Evolutionary conservation across 1,284 basidiomycete species (phyloP).

Genomic region (Pseudozyma tsukubaensis): DNA sequence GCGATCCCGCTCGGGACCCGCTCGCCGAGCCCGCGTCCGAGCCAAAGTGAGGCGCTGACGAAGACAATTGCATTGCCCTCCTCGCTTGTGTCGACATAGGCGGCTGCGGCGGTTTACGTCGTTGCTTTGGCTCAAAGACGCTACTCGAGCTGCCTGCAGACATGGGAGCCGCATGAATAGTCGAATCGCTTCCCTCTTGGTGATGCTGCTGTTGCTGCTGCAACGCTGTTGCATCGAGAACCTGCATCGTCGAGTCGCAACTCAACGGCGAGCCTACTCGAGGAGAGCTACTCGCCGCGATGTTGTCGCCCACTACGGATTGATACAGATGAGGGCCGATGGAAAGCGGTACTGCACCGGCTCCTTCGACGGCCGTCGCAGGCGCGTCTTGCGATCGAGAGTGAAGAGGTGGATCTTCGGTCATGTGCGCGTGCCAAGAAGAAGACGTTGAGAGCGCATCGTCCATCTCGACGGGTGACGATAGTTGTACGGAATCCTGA

Average conservation of each 20-base stretch:
- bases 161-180: not conserved
- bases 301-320: not conserved
- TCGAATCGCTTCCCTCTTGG: slow-evolving; percentile 14
- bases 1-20: not conserved
- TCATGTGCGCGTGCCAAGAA: slow-evolving; percentile 55
- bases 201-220: not conserved
- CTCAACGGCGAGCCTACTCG: slow-evolving; percentile 20
- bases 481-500: slow-evolving; percentile 1
- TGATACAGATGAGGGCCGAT: not conserved
- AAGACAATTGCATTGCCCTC: slow-evolving; percentile 19
- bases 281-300: not conserved
- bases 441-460: slow-evolving; percentile 29
- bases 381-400: not conserved
- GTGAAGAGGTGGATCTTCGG: slow-evolving; percentile 16
- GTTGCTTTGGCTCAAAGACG: not conserved
- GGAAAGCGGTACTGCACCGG: not conserved
- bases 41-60: slow-evolving; percentile 4
- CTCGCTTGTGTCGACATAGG: slow-evolving; percentile 9
- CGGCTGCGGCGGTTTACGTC: slow-evolving; percentile 37
- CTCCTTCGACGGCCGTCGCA: not conserved
- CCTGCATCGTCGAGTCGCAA: slow-evolving; percentile 18
- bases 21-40: not conserved
- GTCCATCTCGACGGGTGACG: slow-evolving; percentile 11
- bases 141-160: too few relatives aligned
- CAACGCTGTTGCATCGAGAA: slow-evolving; percentile 1